Base-by-base conservation (phyloP, 2,329 filamentous ascomycete species). In the Colletotrichum godetiae region DNA sequence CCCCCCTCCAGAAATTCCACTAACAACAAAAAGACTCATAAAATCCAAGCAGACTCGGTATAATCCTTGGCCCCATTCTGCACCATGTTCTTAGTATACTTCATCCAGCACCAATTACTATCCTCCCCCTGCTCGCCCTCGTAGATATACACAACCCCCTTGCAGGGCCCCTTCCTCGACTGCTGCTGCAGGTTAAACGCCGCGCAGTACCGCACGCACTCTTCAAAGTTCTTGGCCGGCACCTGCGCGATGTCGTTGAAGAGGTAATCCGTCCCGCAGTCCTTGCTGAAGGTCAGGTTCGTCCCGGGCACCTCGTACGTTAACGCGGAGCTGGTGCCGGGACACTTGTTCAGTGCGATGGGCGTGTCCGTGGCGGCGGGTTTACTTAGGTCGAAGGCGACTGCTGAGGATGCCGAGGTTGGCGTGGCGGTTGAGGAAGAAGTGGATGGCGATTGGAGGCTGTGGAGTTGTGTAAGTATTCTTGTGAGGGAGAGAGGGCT, bases 221-320 rank as follows among this genome's bases (percentile, higher is more conserved):
- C 71, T n/a, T 65, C 67, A 11, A 73, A 57, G 29, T 73, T 73
- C n/a, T 57, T 31, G 27, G 67, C 67, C 19, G 71, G 71, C 22
- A 73, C 56, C 46, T 70, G 68, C 22, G 59, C 67, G 13, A 73
- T 70, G 49, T 73, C 71, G 56, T 73, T 70, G 49, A 19, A 73
- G 15, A 53, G 52, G 29, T 73, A 73, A 31, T 73, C 71, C 5
- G 55, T 70, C 27, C 67, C 71, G 67, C 71, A 73, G 56, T 66
- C 71, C 60, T 73, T 70, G n/a, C 60, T 35, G 29, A 73, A 73
- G 15, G 71, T 73, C 27, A 73, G 42, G 49, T 73, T 73, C 35
- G 71, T 65, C 2, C 71, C 71, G 13, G 71, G 71, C 3, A 73
- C 67, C 37, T 73, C 35, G 59, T 67, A 73, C 19, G 49, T 59